Evolutionary conservation across 768 basidiomycete species (phyloP).

Genomic region (Dioszegia crocea): DNA sequence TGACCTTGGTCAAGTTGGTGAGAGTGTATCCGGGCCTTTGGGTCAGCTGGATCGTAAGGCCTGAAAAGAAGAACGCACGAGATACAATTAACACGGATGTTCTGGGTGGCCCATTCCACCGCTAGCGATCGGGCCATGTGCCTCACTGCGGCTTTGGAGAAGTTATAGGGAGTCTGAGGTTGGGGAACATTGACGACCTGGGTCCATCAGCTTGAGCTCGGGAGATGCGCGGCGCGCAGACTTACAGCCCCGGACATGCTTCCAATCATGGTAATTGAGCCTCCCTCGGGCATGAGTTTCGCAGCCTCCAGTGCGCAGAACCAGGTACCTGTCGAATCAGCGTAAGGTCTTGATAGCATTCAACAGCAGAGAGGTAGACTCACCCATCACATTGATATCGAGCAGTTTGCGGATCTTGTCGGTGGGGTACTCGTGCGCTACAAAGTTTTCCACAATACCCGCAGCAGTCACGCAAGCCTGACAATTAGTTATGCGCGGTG

Average conservation of each 20-base stretch:
- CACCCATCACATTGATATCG: slow-evolving; percentile 88
- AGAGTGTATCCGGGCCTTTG: slow-evolving; percentile 92
- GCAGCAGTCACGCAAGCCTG: slow-evolving; percentile 77
- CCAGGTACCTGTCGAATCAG: slow-evolving; percentile 55
- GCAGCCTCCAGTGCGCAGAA: slow-evolving; percentile 96
- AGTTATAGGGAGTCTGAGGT: slow-evolving; percentile 92
- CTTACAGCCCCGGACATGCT: slow-evolving; percentile 86
- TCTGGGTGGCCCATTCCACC: slow-evolving; percentile 91
- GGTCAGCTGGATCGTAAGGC: slow-evolving; percentile 49
- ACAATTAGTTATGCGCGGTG: background rate
- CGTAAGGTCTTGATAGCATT: no score
- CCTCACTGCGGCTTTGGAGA: slow-evolving; percentile 74
- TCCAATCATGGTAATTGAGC: slow-evolving; percentile 71
- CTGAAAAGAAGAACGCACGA: slow-evolving; percentile 42
- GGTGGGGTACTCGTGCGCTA: slow-evolving; percentile 85
- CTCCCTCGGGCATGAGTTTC: slow-evolving; percentile 81
- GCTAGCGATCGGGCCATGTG: slow-evolving; percentile 90
- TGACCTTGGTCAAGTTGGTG: slow-evolving; percentile 78
- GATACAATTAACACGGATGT: slow-evolving; percentile 72
- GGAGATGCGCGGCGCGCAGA: background rate
- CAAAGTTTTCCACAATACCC: slow-evolving; percentile 68
- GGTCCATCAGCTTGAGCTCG: background rate
- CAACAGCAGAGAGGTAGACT: background rate
- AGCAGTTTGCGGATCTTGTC: slow-evolving; percentile 77
- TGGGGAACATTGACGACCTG: slow-evolving; percentile 88